Base-by-base conservation (phyloP, 2,329 filamentous ascomycete species). In the Pseudogymnoascus sp. region DNA sequence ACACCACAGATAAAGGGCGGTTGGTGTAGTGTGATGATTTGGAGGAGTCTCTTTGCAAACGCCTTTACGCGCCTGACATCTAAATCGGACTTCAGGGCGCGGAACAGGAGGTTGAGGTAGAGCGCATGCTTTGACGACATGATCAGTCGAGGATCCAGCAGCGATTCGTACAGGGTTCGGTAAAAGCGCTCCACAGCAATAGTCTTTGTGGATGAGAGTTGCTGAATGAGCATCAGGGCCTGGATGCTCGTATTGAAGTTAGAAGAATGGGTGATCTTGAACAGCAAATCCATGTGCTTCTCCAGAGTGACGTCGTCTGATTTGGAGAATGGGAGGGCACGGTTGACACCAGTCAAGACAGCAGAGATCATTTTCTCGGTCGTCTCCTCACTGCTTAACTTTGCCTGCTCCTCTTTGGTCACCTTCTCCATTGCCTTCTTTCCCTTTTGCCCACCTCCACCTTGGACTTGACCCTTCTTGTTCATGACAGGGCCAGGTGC, bases 181-280 rank as follows among this genome's bases (percentile, higher is more conserved):
- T 97, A 99, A 78, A 96, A 99, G 65, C 95, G 85, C 71, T 99
- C 95, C 11, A 88, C 88, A 4, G 89, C 88, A 61, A 93, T 81
- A 70, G 93, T 88, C 73, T 95, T 91, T 2, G 88, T 85, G 1
- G 87, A 81, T 0, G 92, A 90, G 28, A 99, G 83, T 74, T 97
- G 95, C 73, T 97, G 95, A 67, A 99, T 96, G 58, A 99, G 80
- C 78, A 96, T 89, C 67, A 99, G 83, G 35, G 95, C 93, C 76
- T 99, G 95, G 38, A 99, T 91, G 72, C 92, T 95, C 0, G 95
- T 99, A 77, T 97, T 99, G 83, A 99, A 97, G 75, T 99, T 99
- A 63, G 93, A 91, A 0, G 93, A 97, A 76, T 99, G 95, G 0
- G 95, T 96, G 70, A 99, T 95, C 70, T 87, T 88, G 82, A 97